Evolutionary conservation across 768 basidiomycete species (phyloP), one percentile per base, ranked within the genome.

Genomic region (Tulasnella sp.): DNA sequence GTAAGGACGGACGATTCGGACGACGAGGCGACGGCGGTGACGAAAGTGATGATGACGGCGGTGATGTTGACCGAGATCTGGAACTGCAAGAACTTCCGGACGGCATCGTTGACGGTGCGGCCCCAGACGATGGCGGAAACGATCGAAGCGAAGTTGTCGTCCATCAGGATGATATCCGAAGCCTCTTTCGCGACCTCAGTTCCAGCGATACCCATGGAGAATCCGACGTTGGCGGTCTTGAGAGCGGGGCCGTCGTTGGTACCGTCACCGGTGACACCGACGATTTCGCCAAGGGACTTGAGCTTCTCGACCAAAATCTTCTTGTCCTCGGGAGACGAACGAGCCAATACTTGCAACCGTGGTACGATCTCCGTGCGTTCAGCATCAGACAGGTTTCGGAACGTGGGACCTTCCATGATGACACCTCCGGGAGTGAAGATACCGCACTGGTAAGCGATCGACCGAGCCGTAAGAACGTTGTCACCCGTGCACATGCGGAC

Each of bases 401-500:
- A 99, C 6, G 93, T 89, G 0, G 97, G 97, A 0, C 98, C 97
- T 85, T 99, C 98, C 96, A 99, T 98, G 86, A 99, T 94, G 83
- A 99, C 91, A 42, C 98, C 98, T 37, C 97, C 97, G 3, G 93
- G 86, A 24, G 93, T 94, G 87, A 94, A 99, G 85, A 99, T 98
- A 54, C 97, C 96, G 84, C 97, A 99, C 84, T 99, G 97, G 0
- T 90, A 89, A 31, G 98, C 97, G 83, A 99, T 99, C 9, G 97
- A 98, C n/a, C 96, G 92, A 75, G 95, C 95, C 0, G 95, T 97
- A 76, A 98, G 91, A 75, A 96, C 95, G 82, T 98, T 98, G 86
- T 99, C 97, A 82, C 97, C 98, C 0, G 98, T 99, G 85, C 96
- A 97, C 97, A 98, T 99, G 88, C 98, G 98, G 87, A 99, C 92